Conservation (phyloP, 352 stramenopile species). For the Aphanomyces euteiches region DNA sequence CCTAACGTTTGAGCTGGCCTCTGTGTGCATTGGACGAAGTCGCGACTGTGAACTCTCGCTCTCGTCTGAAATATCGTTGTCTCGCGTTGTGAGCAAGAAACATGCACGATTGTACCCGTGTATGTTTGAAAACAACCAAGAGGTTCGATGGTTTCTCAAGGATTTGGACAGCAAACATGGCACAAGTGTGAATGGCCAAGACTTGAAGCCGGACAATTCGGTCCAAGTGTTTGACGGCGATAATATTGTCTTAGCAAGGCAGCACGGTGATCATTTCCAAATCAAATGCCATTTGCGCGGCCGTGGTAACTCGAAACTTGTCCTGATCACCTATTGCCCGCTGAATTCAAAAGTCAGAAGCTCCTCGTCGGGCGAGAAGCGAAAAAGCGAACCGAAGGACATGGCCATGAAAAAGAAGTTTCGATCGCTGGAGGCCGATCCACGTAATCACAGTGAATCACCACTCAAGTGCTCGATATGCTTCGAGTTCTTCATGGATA, state of each 20-base stretch:
- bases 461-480: slow-evolving; percentile 75
- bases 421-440: slow-evolving; percentile 14
- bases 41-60: slow-evolving; percentile 30
- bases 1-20: slow-evolving; percentile 15
- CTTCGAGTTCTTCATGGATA: slow-evolving; percentile 75
- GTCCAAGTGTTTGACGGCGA: slow-evolving; percentile 64
- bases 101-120: slow-evolving; percentile 28
- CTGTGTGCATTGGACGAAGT: slow-evolving; percentile 27
- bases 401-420: slow-evolving; percentile 22
- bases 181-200: slow-evolving; percentile 68
- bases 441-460: neutral
- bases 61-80: slow-evolving; percentile 17
- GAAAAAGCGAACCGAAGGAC: slow-evolving; percentile 1
- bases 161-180: slow-evolving; percentile 79
- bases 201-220: slow-evolving; percentile 48
- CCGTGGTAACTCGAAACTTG: slow-evolving; percentile 22
- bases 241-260: slow-evolving; percentile 53
- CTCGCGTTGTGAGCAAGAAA: slow-evolving; percentile 27
- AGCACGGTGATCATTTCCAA: slow-evolving; percentile 6
- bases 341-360: slow-evolving; percentile 13
- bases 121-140: slow-evolving; percentile 25
- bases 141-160: slow-evolving; percentile 59
- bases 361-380: slow-evolving; percentile 7
- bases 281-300: slow-evolving; percentile 28
- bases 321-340: slow-evolving; percentile 5